These are phyloP conservation scores for Cordyceps cicadae DNA, from an alignment of 2,329 filamentous ascomycete genomes.

Conservation along the genomic window DNA sequence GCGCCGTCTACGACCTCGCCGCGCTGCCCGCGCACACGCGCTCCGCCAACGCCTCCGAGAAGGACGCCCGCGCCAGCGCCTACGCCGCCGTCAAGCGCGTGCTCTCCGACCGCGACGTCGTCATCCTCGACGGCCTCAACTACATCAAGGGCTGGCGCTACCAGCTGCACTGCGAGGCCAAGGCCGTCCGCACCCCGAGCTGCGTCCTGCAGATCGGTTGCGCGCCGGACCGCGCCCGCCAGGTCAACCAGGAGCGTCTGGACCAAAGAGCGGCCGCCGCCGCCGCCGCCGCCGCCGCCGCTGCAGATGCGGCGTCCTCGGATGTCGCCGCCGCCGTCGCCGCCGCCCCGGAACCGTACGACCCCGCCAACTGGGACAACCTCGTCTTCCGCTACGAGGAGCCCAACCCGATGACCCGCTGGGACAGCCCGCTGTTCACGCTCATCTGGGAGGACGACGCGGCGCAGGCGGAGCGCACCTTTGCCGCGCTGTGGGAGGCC, in stretches of 20 bases:
- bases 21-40: constrained; percentile 50
- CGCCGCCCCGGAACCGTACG: constrained; percentile 34
- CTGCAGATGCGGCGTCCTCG: too few relatives aligned
- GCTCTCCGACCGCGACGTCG: constrained; percentile 63
- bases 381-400: constrained; percentile 78
- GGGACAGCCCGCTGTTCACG: constrained; percentile 77
- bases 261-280: constrained; percentile 19
- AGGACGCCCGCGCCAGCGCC: constrained; percentile 68
- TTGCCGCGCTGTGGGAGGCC: constrained; percentile 66
- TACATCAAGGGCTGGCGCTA: constrained; percentile 90
- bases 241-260: constrained; percentile 54
- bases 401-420: constrained; percentile 74
- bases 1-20: constrained; percentile 59
- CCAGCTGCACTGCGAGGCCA: constrained; percentile 77
- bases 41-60: constrained; percentile 67
- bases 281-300: constrained; percentile 7
- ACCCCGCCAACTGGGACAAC: constrained; percentile 61
- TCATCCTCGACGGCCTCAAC: constrained; percentile 72
- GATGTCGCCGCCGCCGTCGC: too few relatives aligned
- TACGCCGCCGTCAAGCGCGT: constrained; percentile 73
- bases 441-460: constrained; percentile 67
- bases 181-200: constrained; percentile 66
- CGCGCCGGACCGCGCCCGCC: constrained; percentile 40
- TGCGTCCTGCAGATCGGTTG: constrained; percentile 64
- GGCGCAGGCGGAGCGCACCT: constrained; percentile 46